These are phyloP conservation scores for Aphanomyces astaci DNA, from an alignment of 352 stramenopile genomes.

Conservation along the genomic window DNA sequence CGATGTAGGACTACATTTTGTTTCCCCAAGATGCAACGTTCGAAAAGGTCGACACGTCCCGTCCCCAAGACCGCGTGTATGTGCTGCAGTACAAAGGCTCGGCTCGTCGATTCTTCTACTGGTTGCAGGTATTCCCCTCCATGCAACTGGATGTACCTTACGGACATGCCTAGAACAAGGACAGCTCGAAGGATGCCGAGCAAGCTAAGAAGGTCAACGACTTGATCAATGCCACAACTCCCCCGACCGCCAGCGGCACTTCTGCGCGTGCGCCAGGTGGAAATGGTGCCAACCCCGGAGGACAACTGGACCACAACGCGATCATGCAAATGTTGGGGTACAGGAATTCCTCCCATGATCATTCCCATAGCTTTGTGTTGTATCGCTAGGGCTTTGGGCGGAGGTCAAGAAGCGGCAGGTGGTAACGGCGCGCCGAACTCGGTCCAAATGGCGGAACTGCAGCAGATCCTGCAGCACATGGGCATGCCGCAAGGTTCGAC, in stretches of 20 bases:
- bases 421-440: slow-evolving; percentile 33
- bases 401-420: slow-evolving; percentile 37
- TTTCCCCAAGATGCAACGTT: slow-evolving; percentile 88
- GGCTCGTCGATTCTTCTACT: slow-evolving; percentile 90
- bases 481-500: slow-evolving; percentile 48
- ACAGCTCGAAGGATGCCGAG: slow-evolving; percentile 80
- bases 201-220: slow-evolving; percentile 83
- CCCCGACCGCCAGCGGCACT: slow-evolving; percentile 28
- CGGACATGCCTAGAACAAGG: slow-evolving; percentile 65
- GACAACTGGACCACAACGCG: slow-evolving; percentile 82
- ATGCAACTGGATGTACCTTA: background rate
- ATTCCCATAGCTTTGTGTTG: slow-evolving; percentile 2
- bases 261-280: slow-evolving; percentile 23
- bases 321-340: slow-evolving; percentile 89
- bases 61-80: slow-evolving; percentile 79
- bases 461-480: slow-evolving; percentile 86
- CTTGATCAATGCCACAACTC: slow-evolving; percentile 77
- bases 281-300: slow-evolving; percentile 38
- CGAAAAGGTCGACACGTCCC: slow-evolving; percentile 81
- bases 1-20: slow-evolving; percentile 80
- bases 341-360: background rate
- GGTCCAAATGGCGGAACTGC: slow-evolving; percentile 80
- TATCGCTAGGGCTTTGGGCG: slow-evolving; percentile 69
- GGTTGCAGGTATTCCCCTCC: slow-evolving; percentile 76
- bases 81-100: slow-evolving; percentile 91